Evolutionary conservation across 257 asterid species (phyloP).

Genomic region (Fraxinus excelsior): DNA sequence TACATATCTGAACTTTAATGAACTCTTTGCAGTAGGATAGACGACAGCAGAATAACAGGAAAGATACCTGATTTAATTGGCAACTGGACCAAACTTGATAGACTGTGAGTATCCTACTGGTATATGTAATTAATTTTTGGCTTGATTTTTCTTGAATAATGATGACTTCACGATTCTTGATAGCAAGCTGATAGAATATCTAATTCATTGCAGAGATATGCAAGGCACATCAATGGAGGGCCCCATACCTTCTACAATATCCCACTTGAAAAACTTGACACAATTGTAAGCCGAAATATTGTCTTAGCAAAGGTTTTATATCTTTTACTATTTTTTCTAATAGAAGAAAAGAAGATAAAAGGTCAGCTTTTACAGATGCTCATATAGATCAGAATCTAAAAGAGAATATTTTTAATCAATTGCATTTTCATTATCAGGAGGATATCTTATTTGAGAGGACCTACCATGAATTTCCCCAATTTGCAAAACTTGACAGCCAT

Average conservation of each 20-base stretch:
- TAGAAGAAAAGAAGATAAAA: constrained; percentile 14
- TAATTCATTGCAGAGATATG: constrained; percentile 58
- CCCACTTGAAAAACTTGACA: constrained; percentile 48
- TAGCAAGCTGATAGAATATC: background rate
- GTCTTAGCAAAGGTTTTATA: constrained; percentile 3
- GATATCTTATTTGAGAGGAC: constrained; percentile 62
- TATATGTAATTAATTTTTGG: background rate
- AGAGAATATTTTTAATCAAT: background rate
- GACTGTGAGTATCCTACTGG: constrained; percentile 56
- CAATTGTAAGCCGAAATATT: constrained; percentile 50
- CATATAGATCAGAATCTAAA: background rate
- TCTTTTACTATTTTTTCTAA: background rate
- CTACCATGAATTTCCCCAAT: constrained; percentile 55
- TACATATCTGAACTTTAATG: background rate
- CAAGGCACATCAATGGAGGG: constrained; percentile 84
- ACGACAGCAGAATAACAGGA: constrained; percentile 67
- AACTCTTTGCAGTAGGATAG: constrained; percentile 78
- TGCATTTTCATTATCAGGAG: constrained; percentile 53
- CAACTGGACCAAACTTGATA: constrained; percentile 60
- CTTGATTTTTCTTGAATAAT: background rate
- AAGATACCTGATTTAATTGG: constrained; percentile 75
- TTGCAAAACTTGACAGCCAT: constrained; percentile 38
- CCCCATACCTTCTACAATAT: constrained; percentile 64
- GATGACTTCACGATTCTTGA: constrained; percentile 1
- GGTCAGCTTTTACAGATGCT: constrained; percentile 2